Percentiles rank a stretch among this genome's conserved stretches.
Conservation (phyloP, 2,329 filamentous ascomycete genomes). For the Apiospora kogelbergensis region DNA sequence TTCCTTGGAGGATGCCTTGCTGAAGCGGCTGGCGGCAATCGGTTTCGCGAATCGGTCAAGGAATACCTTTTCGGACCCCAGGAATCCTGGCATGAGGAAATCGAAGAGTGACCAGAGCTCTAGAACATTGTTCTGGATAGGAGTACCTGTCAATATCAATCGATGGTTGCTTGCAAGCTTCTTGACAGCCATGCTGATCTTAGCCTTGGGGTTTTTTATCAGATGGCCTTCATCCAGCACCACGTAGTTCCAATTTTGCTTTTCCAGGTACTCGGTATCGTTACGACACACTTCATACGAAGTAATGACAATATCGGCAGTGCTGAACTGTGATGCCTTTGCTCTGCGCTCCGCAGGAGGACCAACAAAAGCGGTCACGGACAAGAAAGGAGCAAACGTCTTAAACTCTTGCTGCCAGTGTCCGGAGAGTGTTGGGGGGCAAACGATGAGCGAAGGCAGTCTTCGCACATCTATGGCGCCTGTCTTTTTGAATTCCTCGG, state of each 20-base stretch:
- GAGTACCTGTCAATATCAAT: conserved; percentile 92
- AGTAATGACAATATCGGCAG: conserved; percentile 91
- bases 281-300: conserved; percentile 98
- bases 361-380: conserved; percentile 86
- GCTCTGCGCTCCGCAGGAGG: conserved; percentile 77
- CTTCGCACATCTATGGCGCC: conserved; percentile 74
- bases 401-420: conserved; percentile 99
- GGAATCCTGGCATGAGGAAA: conserved; percentile 97
- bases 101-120: conserved; percentile 98
- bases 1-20: conserved; percentile 96
- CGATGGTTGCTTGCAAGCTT: conserved; percentile 87
- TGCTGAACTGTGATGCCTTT: conserved; percentile 66
- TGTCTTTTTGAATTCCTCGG: conserved; percentile 85
- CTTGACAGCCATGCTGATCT: conserved; percentile 93
- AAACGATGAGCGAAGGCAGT: conserved; percentile 90
- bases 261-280: conserved; percentile 79
- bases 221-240: conserved; percentile 96
- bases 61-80: conserved; percentile 94
- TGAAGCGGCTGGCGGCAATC: conserved; percentile 90
- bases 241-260: conserved; percentile 94
- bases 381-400: conserved; percentile 92
- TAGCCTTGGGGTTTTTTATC: conserved; percentile 98
- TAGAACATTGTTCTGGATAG: conserved; percentile 96
- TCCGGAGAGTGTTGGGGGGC: conserved; percentile 91
- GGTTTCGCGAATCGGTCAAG: conserved; percentile 92